phyloP scores from a whole-genome alignment of 257 asterid species.

The Handroanthus guayacan region DNA sequence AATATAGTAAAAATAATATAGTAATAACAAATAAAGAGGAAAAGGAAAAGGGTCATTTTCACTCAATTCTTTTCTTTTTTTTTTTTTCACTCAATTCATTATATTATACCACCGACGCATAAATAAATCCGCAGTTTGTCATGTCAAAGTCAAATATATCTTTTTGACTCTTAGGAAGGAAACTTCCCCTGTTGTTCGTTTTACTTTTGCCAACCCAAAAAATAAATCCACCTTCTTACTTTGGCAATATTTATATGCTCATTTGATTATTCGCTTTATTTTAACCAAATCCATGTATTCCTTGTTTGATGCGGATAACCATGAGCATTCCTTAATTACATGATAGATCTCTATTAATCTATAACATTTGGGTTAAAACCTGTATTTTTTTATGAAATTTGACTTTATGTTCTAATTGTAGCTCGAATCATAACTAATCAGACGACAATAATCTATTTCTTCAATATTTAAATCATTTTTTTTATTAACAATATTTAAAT shows the following conservation, averaged over 20 bases:
- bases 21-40: not conserved
- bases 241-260: not conserved
- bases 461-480: too few relatives aligned
- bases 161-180: conserved; percentile 22
- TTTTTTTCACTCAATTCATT: conserved; percentile 3
- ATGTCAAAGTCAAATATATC: not conserved
- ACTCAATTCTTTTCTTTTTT: too few relatives aligned
- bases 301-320: not conserved
- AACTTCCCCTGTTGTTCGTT: not conserved
- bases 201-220: not conserved
- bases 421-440: too few relatives aligned
- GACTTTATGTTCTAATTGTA: too few relatives aligned
- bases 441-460: too few relatives aligned
- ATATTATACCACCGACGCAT: conserved; percentile 43
- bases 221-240: too few relatives aligned
- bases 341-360: too few relatives aligned
- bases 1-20: not conserved
- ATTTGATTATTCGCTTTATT: not conserved
- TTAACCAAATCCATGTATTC: not conserved
- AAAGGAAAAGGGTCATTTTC: conserved; percentile 23
- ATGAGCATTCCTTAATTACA: too few relatives aligned
- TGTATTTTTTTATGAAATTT: too few relatives aligned
- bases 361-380: too few relatives aligned
- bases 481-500: too few relatives aligned
- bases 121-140: conserved; percentile 28